Evolutionary conservation across 495 filamentous ascomycete species (phyloP).

Genomic region (Penicillium mononematosum): DNA sequence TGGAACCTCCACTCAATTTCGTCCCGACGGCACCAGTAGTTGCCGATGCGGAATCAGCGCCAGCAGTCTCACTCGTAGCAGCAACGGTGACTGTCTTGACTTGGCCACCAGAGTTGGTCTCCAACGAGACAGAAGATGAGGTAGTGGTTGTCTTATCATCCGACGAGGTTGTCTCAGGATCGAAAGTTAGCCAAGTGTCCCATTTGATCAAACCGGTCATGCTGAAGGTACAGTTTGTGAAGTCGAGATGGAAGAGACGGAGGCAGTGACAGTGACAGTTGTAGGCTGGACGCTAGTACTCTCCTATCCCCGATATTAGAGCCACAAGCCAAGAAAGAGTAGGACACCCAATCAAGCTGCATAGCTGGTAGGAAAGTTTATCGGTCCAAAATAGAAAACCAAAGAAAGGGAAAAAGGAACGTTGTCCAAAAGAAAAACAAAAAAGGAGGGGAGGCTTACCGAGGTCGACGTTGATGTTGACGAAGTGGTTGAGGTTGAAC

Average conservation of each 20-base stretch:
- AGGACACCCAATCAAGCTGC: slow-evolving; percentile 4
- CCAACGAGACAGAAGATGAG: slow-evolving; percentile 33
- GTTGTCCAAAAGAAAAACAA: neutral
- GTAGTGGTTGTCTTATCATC: slow-evolving; percentile 36
- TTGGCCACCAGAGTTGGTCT: slow-evolving; percentile 47
- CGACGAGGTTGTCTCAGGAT: slow-evolving; percentile 29
- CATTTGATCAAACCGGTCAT: neutral
- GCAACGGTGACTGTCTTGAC: slow-evolving; percentile 54
- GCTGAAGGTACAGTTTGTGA: slow-evolving; percentile 19
- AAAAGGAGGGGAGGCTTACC: slow-evolving; percentile 5
- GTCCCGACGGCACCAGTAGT: slow-evolving; percentile 13
- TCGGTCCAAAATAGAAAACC: neutral
- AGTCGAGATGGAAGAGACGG: slow-evolving; percentile 11
- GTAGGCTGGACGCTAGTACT: slow-evolving; percentile 14
- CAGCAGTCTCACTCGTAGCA: slow-evolving; percentile 35
- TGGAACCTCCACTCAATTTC: slow-evolving; percentile 37
- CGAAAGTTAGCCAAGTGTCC: slow-evolving; percentile 20
- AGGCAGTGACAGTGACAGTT: slow-evolving; percentile 14
- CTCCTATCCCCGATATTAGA: slow-evolving; percentile 27
- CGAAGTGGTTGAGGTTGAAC: slow-evolving; percentile 29
- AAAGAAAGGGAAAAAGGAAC: neutral
- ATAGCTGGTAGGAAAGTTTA: neutral
- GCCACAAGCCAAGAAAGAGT: slow-evolving; percentile 18
- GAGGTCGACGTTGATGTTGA: slow-evolving; percentile 17
- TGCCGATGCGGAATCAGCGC: slow-evolving; percentile 12